Base-by-base conservation (phyloP, 2,329 filamentous ascomycete genomes). In the Botrytis elliptica region DNA sequence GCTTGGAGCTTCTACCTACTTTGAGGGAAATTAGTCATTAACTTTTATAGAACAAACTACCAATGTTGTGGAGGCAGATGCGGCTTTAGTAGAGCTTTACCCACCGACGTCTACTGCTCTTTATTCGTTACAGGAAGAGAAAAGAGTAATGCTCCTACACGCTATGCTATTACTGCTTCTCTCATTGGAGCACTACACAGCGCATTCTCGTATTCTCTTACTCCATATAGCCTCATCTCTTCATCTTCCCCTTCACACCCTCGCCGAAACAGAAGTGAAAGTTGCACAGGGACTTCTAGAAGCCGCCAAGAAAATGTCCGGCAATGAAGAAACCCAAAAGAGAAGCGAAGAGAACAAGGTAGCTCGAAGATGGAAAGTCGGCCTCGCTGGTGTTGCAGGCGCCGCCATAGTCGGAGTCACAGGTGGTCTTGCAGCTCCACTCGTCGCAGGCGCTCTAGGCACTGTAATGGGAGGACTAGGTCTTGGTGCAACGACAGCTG, bases 291-390 rank as follows among this genome's bases (percentile, higher is more conserved):
- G 90, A 0, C 84, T 98, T 0, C 88, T 96, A 0, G 88, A 92
- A 77, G 90, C 92, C 52, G 92, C 93, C n/a, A 88, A 92, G 76
- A 87, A 90, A 36, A 88, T 93, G 79, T 88, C 88, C 0, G 87
- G 88, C 1, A 90, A 91, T 57, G 87, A 91, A 63, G 94, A 96
- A 81, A 90, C 90, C 0, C 89, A 92, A 79, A 92, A 92, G 80
- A 89, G 91, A 71, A 88, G 88, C 22, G 90, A 95, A 76, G 88
- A 93, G 74, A 92, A 92, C 72, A 89, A 92, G 77, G 84, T 87
- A 14, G 86, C 89, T 33, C 86, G 94, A 14, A 92, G 92, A 81
- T 97, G 93, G 93, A 98, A 97, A 81, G 94, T 98, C 33, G 94
- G 95, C 0, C 85, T 98, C 40, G 95, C 95, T 0, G 93, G 92